Percentiles rank a stretch among this genome's conserved stretches.
Evolutionary conservation across 139 green algal genomes (phyloP).

Genomic region (Limnomonas spitsbergensis): DNA sequence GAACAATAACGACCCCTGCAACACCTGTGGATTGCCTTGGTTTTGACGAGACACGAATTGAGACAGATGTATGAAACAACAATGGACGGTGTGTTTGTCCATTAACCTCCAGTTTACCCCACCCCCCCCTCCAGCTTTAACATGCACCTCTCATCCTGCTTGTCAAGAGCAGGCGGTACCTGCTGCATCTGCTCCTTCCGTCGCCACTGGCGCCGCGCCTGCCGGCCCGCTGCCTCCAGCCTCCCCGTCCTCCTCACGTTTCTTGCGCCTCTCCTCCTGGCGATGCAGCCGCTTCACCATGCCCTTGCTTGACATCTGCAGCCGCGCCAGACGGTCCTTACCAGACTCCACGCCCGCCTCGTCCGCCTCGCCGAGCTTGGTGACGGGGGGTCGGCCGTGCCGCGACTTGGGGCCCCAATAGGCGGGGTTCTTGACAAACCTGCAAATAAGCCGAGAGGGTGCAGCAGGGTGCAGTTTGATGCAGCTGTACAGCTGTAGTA

Average conservation of each 20-base stretch:
- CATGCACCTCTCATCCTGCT: too few species aligned
- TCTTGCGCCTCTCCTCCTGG: not conserved
- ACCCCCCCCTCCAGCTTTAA: too few species aligned
- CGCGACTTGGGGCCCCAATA: conserved; percentile 86
- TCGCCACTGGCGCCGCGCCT: too few species aligned
- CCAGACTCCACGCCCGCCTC: not conserved
- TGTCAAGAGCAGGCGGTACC: too few species aligned
- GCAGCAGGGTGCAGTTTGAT: not conserved
- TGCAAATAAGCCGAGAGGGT: conserved; percentile 31
- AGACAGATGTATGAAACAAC: too few species aligned
- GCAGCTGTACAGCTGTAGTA: not conserved
- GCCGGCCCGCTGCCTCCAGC: too few species aligned
- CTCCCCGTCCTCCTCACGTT: not conserved
- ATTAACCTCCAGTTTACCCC: too few species aligned
- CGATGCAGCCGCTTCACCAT: not conserved
- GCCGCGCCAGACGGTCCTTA: not conserved
- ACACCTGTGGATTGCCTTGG: too few species aligned
- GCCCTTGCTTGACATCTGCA: not conserved
- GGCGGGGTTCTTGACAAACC: conserved; percentile 82
- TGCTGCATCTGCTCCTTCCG: too few species aligned
- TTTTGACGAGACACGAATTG: too few species aligned
- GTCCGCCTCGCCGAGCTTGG: not conserved
- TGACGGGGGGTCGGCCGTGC: conserved; percentile 33
- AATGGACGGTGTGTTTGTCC: too few species aligned
- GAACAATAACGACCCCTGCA: too few species aligned